These are phyloP conservation scores for Tricholoma furcatifolium DNA, from an alignment of 768 basidiomycete genomes.

Conservation along the genomic window DNA sequence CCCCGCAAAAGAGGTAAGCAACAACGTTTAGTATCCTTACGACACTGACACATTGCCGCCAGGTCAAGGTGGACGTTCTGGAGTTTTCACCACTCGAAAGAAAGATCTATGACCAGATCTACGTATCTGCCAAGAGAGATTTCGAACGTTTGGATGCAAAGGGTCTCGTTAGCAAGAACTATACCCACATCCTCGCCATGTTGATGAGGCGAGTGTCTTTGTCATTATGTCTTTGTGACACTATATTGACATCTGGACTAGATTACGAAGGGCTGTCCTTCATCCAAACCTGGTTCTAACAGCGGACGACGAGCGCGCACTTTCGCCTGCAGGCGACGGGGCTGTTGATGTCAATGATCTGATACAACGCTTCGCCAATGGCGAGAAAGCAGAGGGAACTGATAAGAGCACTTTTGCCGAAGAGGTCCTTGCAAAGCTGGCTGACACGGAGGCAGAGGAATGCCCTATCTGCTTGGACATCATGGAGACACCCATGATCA, in stretches of 20 bases:
- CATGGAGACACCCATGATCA: constrained; percentile 66
- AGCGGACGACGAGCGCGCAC: constrained; percentile 38
- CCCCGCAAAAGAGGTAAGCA: constrained; percentile 74
- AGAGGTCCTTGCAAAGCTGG: constrained; percentile 62
- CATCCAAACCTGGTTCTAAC: constrained; percentile 84
- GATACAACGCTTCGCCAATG: constrained; percentile 49
- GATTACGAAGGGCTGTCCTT: constrained; percentile 78
- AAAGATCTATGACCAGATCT: constrained; percentile 88
- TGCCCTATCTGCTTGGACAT: constrained; percentile 84
- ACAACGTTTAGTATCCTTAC: not conserved
- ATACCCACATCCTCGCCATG: constrained; percentile 90
- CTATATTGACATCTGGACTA: not conserved
- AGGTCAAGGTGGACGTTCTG: constrained; percentile 73
- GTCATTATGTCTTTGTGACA: not conserved
- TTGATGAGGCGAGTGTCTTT: constrained; percentile 76
- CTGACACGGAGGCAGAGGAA: constrained; percentile 54
- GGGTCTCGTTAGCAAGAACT: constrained; percentile 77
- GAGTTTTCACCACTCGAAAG: constrained; percentile 79
- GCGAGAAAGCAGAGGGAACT: constrained; percentile 28
- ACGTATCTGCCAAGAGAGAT: constrained; percentile 70
- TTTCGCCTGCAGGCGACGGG: constrained; percentile 38
- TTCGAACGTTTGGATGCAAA: constrained; percentile 80
- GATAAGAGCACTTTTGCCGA: constrained; percentile 52
- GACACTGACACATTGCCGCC: constrained; percentile 3
- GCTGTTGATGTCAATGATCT: constrained; percentile 57